A percentile compares a stretch with the other conserved stretches of the same genome.
Evolutionary conservation across 2,329 filamentous ascomycete species (phyloP).

Genomic region (Hymenoscyphus albidus): DNA sequence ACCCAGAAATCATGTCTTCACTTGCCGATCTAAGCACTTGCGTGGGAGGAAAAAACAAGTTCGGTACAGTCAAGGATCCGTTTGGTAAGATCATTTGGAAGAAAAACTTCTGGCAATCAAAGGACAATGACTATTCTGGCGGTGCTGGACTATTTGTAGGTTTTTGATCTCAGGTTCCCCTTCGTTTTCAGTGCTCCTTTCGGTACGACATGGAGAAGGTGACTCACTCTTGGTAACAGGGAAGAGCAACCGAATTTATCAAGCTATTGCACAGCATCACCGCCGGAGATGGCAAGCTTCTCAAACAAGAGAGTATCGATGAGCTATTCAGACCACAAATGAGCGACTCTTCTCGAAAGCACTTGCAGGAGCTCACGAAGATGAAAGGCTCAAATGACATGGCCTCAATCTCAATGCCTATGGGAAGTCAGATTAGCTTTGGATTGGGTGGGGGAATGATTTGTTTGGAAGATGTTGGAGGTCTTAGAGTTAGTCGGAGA

Average conservation of each 20-base stretch:
- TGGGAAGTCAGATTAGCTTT: slow-evolving; percentile 38
- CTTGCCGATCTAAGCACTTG: slow-evolving; percentile 7
- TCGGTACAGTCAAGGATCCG: not conserved
- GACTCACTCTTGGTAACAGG: not conserved
- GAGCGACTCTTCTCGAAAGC: slow-evolving; percentile 28
- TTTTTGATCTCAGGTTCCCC: not conserved
- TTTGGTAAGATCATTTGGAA: slow-evolving; percentile 6
- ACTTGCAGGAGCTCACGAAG: not conserved
- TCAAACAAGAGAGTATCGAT: slow-evolving; percentile 53
- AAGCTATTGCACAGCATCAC: slow-evolving; percentile 7
- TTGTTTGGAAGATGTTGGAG: slow-evolving; percentile 36
- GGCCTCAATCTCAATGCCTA: slow-evolving; percentile 21
- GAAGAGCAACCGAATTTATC: slow-evolving; percentile 7
- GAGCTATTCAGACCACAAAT: slow-evolving; percentile 63
- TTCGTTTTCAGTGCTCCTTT: not conserved
- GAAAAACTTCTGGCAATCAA: not conserved
- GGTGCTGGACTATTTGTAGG: slow-evolving; percentile 6
- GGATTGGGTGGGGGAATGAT: slow-evolving; percentile 39
- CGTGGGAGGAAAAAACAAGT: slow-evolving; percentile 1
- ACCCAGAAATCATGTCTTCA: slow-evolving; percentile 11
- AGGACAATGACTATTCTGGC: slow-evolving; percentile 6
- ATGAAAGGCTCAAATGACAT: not conserved
- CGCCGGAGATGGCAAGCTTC: slow-evolving; percentile 35
- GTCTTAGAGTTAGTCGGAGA: slow-evolving; percentile 30
- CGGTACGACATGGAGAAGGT: not conserved